Evolutionary conservation across 768 basidiomycete species (phyloP), one percentile per base, ranked within the genome.

Genomic region (Mycena galericulata): DNA sequence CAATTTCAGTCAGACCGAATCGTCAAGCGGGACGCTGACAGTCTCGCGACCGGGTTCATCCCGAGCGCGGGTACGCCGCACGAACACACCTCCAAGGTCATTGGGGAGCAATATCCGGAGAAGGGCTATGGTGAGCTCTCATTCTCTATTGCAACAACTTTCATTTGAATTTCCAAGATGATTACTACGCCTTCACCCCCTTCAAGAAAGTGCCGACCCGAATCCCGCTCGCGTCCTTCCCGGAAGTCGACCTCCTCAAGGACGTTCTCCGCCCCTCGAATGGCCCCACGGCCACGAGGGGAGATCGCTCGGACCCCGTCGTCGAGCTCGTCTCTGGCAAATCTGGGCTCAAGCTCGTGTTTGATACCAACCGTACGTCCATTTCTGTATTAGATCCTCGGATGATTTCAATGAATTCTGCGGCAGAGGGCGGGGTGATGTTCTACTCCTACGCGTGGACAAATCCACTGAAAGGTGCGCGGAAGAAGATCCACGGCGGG

Each of bases 401-500:
- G 59, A 29, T 38, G 45, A 67, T 15, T 26, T 67, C 17, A 18
- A 15, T 40, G 29, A 63, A 24, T 43, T 29, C 49, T 5, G 38
- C 8, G n/a, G 8, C 67, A 93, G 92, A 94, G 77, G 86, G 85
- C 11, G 92, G 92, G 15, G 84, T 92, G 40, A 92, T 93, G 86
- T 89, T 92, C 72, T 93, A 93, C 75, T 85, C 90, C 3, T 89
- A 90, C 74, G 87, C 86, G 54, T 79, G 86, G 60, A 80, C 88
- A 17, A 78, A 84, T 53, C 76, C 82, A 20, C 75, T 79, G 20
- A 84, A 82, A 18, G 88, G 86, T 18, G 86, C 88, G 34, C 84
- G 90, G 49, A 93, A 93, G 83, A 87, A 86, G 76, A 90, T 92
- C 38, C 92, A 94, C 72, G 92, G 92, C 20, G 92, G 92, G 3